Evolutionary conservation across 768 basidiomycete genomes (phyloP), one percentile per base, ranked within the genome.

Genomic region (Suillus fuscotomentosus): DNA sequence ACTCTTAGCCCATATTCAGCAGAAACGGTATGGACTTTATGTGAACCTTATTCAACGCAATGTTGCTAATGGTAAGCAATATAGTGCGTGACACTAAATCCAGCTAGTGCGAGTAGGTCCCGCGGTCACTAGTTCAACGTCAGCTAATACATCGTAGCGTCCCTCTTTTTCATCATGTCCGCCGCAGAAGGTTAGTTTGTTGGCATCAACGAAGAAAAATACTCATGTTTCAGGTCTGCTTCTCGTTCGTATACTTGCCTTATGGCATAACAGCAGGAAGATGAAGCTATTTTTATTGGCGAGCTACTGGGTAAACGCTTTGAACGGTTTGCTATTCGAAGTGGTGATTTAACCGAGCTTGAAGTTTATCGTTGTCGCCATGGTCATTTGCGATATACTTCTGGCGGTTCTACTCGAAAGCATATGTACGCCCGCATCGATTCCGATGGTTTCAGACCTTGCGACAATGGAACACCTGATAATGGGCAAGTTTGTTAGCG

Each of bases 211-310:
- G 53, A 43, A 5, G 51, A n/a, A 24, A 48, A 5, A 3, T 5
- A 31, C n/a, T n/a, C n/a, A 24, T 10, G 5, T 34, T 60, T 41
- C 10, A 66, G 66, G 66, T n/a, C 60, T 67, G 5, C 64, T 67
- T 42, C 55, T 67, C 9, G 60, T 65, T 24, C 66, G 66, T 42
- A 65, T 60, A 22, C 64, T 64, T 42, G 66, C 66, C 6, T 61
- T 65, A 6, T 65, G 63, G 60, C 51, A 61, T 48, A 22, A 36
- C 17, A 39, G 43, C 34, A 43, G 8, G 24, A 50, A 54, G 4
- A 64, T 56, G 15, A 27, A 47, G 14, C 51, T 15, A 24, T 31
- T 65, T 31, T 48, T 67, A 20, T 50, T 57, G 53, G 22, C 59
- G 14, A 57, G 56, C 41, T 67, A 65, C 24, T 20, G 10, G 24